Base-by-base conservation (phyloP, 1,284 basidiomycete genomes). In the Chalciporus piperatoides region DNA sequence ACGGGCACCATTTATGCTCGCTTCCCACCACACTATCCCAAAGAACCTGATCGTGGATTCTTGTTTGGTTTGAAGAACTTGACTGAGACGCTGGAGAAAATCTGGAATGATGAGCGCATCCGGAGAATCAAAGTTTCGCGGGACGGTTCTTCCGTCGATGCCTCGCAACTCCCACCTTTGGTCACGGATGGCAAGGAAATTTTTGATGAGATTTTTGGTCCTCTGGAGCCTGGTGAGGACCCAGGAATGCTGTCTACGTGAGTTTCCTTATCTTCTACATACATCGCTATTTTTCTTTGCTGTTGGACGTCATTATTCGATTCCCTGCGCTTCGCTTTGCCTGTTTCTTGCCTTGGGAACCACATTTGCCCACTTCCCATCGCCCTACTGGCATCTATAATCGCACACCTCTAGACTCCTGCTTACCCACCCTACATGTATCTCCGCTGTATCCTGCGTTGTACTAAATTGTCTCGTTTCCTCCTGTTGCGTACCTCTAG, bases 11-110 rank as follows among this genome's bases (percentile, higher is more conserved):
- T 93, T 6, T 86, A 90, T 61, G 90, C 90, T 23, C 80, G 90
- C 40, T 98, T 97, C 70, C 95, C 95, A 3, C 97, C 97, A 1
- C 90, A 92, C 63, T 90, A 91, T 58, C 84, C 86, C 4, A 82
- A 88, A 27, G 80, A 89, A 63, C 91, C 97, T 8, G 96, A 99
- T 68, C 84, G 91, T 47, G 96, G 96, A 8, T 99, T 98, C 71
- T 71, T 98, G 35, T 93, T 89, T 64, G 96, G 96, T 2, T 71
- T 99, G 63, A 86, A 87, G 74, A 93, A 81, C 62, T 72, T 99
- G 33, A 79, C 84, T 33, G 78, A 77, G 60, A 75, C 86, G 27
- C 69, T 97, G 58, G 85, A 86, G 63, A 78, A 75, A 48, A 90
- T 95, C 27, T 97, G 91, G 86, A 84, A 88, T 52, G 79, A 86